Evolutionary conservation across 768 basidiomycete species (phyloP), one percentile per base, ranked within the genome.

Genomic region (Clitopilus passeckerianus): DNA sequence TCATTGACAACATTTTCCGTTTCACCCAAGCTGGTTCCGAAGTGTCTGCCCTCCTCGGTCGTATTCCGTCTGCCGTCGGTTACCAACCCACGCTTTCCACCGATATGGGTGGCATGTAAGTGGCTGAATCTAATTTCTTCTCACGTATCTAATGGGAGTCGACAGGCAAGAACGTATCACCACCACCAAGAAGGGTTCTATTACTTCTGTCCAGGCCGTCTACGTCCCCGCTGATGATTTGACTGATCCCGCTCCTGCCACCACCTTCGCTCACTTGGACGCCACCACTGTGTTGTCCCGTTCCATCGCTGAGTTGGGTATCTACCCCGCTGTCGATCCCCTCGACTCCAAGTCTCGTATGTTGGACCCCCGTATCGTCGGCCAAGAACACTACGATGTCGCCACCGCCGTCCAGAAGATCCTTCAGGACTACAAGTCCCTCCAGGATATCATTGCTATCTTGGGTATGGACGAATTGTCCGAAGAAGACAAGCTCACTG

Each of bases 1-100:
- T 99, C 86, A 99, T 99, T 74, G 97, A 99, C 91, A 99, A 99
- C 87, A 99, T 99, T 80, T 99, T 99, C 97, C 95, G 97, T 74
- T 99, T 99, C 92, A 99, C 97, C 68, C 97, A 98, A 77, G 97
- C 97, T 71, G 97, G 97, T 89, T 99, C 97, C 64, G 97, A 98
- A 75, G 97, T 98, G 83, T 99, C 97, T 80, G 97, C 97, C 64
- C 78, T 99, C 69, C 91, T 98, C 66, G 97, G 97, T 85, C 97
- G 97, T 93, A 99, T 98, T 72, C 97, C 97, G 66, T 98, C 97
- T 66, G 97, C 97, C 64, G 97, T 99, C 85, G 97, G 97, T 87
- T 99, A 99, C 82, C 97, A 99, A 75, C 97, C 97, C 73, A 98
- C 97, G 57, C 90, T 98, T 61, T 98, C 97, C 65, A 99, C 97